These are phyloP conservation scores for Liriodendron chinense DNA, from an alignment of 164 flowering plant genomes.

Conservation along the genomic window DNA sequence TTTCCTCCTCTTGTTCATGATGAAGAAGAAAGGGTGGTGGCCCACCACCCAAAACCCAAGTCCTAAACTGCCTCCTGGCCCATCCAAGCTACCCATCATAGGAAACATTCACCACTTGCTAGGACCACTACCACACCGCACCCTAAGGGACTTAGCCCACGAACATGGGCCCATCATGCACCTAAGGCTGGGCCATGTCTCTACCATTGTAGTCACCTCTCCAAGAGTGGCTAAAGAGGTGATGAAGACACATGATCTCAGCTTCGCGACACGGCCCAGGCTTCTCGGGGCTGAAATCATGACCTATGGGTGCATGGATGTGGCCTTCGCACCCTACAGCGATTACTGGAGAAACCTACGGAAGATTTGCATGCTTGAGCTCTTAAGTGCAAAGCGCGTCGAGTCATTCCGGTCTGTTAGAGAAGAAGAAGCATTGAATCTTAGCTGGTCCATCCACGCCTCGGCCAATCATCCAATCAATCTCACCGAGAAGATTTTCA, in stretches of 20 bases:
- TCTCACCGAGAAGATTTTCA: conserved; percentile 14
- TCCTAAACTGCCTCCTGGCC: conserved; percentile 16
- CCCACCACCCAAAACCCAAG: neutral
- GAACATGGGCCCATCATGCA: conserved; percentile 9
- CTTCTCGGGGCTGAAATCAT: conserved; percentile 9
- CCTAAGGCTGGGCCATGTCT: conserved; percentile 1
- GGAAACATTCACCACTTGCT: conserved; percentile 10
- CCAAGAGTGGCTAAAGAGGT: conserved; percentile 19
- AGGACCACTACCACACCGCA: neutral
- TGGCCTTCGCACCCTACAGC: conserved; percentile 34
- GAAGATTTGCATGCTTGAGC: conserved; percentile 16
- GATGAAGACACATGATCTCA: conserved; percentile 23
- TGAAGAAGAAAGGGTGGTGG: neutral
- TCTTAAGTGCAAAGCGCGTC: conserved; percentile 28
- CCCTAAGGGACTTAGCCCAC: conserved; percentile 4
- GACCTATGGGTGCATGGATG: conserved; percentile 10
- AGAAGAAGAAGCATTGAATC: conserved; percentile 30
- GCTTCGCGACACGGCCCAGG: conserved; percentile 14
- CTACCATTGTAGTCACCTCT: conserved; percentile 20
- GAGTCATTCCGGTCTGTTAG: conserved; percentile 24
- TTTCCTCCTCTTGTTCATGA: neutral
- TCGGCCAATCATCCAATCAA: conserved; percentile 12
- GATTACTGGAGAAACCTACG: conserved; percentile 36
- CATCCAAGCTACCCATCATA: conserved; percentile 10
- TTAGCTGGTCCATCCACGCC: conserved; percentile 5